Base-by-base conservation (phyloP, 78 protist genomes). In the Dictyostelium brefeldianum region DNA sequence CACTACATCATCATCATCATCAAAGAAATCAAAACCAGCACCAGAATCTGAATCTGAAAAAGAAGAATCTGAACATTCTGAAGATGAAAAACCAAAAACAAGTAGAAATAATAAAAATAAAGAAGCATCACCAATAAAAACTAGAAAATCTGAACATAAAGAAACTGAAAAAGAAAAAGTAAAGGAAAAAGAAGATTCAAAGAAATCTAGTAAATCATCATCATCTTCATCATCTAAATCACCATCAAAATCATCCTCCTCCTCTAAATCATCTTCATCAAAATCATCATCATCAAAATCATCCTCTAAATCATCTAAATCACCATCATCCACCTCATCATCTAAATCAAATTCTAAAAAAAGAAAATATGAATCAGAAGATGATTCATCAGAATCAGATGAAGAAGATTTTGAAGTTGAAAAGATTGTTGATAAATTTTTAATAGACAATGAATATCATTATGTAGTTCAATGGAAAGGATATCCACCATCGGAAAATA, bases 401-500 rank as follows among this genome's bases (percentile, higher is more conserved):
- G 71, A 56, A 0, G 74, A 20, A 0, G 59, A 51, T 15, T 84
- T 29, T 74, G 92, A 84, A 22, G 92, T 84, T 1, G 77, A 84
- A 7, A 69, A 75, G 41, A 43, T 84, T 41, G 1, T 74, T 5
- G 92, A 51, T 31, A 64, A 43, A 46, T 43, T 59, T 6, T 54
- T n/a, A 59, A 31, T 43, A 8, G 69, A 74, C 22, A 82, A 82
- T 0, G 11, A 47, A 1, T 15, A 17, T 6, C 53, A 87, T 18
- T 87, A 78, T 36, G 51, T 64, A 3, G 10, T 87, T 9, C 27
- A 71, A 48, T 87, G 93, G 93, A 87, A 87, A 29, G 70, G 67
- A 8, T 78, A 47, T 51, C 31, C 29, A 5, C 12, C 11, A 9
- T 12, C 1, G 0, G 4, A 15, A 31, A 75, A 87, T 59, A n/a